A percentile compares a stretch with the other conserved stretches of the same genome.
Evolutionary conservation across 805 yeast genomes (phyloP).

Genomic region (Priceomyces haplophilus): DNA sequence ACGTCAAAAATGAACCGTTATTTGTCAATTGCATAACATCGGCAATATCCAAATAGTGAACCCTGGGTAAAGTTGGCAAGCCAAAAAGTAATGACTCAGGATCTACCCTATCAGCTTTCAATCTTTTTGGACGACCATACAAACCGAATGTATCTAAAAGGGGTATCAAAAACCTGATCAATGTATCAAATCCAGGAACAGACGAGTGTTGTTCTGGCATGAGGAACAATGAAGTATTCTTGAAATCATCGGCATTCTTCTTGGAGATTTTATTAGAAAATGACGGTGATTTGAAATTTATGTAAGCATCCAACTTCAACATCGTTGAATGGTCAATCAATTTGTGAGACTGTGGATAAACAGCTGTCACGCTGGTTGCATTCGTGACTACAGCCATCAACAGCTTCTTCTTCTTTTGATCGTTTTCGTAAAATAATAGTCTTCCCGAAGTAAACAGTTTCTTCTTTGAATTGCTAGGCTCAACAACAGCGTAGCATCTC

Average conservation of each 20-base stretch:
- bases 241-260: constrained; percentile 30
- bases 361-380: constrained; percentile 76
- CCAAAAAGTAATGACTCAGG: constrained; percentile 41
- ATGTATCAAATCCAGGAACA: constrained; percentile 49
- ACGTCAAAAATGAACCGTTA: constrained; percentile 25
- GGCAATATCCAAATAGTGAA: constrained; percentile 37
- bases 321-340: constrained; percentile 85
- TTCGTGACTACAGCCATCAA: constrained; percentile 76
- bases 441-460: constrained; percentile 56
- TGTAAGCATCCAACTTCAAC: constrained; percentile 83
- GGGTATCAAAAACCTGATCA: constrained; percentile 42
- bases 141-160: constrained; percentile 42
- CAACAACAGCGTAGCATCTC: constrained; percentile 86
- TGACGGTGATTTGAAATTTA: constrained; percentile 50
- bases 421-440: constrained; percentile 78
- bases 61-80: constrained; percentile 44
- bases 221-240: constrained; percentile 40
- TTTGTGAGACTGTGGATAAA: constrained; percentile 83
- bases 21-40: constrained; percentile 26
- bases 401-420: constrained; percentile 63
- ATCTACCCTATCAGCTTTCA: constrained; percentile 42
- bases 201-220: constrained; percentile 46
- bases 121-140: constrained; percentile 44
- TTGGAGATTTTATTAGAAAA: constrained; percentile 32
- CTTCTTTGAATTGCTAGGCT: constrained; percentile 56